Percentiles rank a stretch among this genome's conserved stretches.
These are phyloP conservation scores for Flagelloscypha sp. DNA, from an alignment of 768 basidiomycete genomes.

Conservation along the genomic window DNA sequence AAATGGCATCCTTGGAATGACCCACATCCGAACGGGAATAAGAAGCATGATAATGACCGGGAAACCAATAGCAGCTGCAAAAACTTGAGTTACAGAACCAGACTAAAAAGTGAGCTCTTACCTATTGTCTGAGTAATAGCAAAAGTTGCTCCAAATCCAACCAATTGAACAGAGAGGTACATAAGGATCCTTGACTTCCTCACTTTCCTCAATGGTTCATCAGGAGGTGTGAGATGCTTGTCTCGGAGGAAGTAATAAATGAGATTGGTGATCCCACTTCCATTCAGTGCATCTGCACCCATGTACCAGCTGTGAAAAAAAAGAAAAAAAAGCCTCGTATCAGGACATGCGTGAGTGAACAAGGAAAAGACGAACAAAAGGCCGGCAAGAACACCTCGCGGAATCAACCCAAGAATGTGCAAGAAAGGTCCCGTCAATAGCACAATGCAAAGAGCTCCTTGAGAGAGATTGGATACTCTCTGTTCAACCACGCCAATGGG, in stretches of 20 bases:
- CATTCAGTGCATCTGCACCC: slow-evolving; percentile 74
- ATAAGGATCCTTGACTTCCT: slow-evolving; percentile 64
- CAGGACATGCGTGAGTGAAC: slow-evolving; percentile 21
- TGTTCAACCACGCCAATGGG: slow-evolving; percentile 83
- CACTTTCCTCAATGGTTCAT: slow-evolving; percentile 71
- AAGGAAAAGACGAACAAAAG: slow-evolving; percentile 9
- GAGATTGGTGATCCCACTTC: slow-evolving; percentile 78
- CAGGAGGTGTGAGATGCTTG: slow-evolving; percentile 43
- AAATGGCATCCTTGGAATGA: slow-evolving; percentile 74
- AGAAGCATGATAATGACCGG: slow-evolving; percentile 82
- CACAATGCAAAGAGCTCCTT: slow-evolving; percentile 72
- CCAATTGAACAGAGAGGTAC: slow-evolving; percentile 67
- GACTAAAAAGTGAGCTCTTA: slow-evolving; percentile 21
- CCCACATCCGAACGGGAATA: slow-evolving; percentile 61
- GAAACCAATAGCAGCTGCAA: slow-evolving; percentile 81
- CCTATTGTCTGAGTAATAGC: slow-evolving; percentile 87
- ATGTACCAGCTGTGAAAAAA: slow-evolving; percentile 68
- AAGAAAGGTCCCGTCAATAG: slow-evolving; percentile 78
- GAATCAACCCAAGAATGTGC: slow-evolving; percentile 70
- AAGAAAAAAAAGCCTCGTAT: slow-evolving; percentile 47
- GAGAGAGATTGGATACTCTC: slow-evolving; percentile 83
- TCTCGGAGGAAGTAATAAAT: slow-evolving; percentile 76
- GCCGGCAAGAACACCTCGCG: slow-evolving; percentile 58
- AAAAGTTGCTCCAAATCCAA: slow-evolving; percentile 83
- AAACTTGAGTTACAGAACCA: slow-evolving; percentile 23